Evolutionary conservation across 257 asterid species (phyloP).

Genomic region (Ajuga chamaepitys): DNA sequence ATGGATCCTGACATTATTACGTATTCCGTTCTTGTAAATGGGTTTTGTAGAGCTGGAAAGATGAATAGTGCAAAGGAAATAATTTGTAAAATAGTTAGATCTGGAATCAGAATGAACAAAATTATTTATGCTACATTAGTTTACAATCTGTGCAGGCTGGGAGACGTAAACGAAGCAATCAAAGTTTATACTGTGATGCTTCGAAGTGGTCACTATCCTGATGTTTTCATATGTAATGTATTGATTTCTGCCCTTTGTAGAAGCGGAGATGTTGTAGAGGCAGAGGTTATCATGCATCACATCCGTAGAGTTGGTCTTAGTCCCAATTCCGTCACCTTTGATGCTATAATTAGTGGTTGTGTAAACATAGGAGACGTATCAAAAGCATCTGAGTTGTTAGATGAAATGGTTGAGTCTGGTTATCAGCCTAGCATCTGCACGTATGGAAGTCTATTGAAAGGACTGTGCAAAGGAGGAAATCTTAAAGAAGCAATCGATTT

Average conservation of each 20-base stretch:
- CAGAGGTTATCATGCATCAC: conserved; percentile 60
- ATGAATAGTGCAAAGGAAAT: conserved; percentile 46
- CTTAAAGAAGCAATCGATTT: conserved; percentile 48
- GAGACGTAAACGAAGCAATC: conserved; percentile 46
- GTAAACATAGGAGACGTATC: conserved; percentile 47
- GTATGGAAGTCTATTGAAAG: conserved; percentile 61
- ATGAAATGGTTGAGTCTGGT: conserved; percentile 59
- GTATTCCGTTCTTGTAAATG: conserved; percentile 75
- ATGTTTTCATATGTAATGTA: conserved; percentile 45
- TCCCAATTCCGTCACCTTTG: conserved; percentile 56
- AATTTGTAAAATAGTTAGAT: conserved; percentile 49
- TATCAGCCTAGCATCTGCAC: conserved; percentile 56
- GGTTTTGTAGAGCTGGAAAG: conserved; percentile 64
- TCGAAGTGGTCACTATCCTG: conserved; percentile 35
- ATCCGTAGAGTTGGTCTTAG: conserved; percentile 35
- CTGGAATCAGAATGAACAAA: conserved; percentile 49
- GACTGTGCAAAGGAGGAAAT: conserved; percentile 63
- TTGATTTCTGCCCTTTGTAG: conserved; percentile 63
- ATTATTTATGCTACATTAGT: conserved; percentile 52
- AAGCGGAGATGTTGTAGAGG: conserved; percentile 50
- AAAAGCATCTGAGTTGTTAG: conserved; percentile 53
- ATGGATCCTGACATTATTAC: conserved; percentile 59
- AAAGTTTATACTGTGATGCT: conserved; percentile 45
- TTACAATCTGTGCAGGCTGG: conserved; percentile 54
- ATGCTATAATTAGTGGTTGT: conserved; percentile 56